phyloP scores from a whole-genome alignment of 495 filamentous ascomycete genomes.

The Elasticomyces elasticus region DNA sequence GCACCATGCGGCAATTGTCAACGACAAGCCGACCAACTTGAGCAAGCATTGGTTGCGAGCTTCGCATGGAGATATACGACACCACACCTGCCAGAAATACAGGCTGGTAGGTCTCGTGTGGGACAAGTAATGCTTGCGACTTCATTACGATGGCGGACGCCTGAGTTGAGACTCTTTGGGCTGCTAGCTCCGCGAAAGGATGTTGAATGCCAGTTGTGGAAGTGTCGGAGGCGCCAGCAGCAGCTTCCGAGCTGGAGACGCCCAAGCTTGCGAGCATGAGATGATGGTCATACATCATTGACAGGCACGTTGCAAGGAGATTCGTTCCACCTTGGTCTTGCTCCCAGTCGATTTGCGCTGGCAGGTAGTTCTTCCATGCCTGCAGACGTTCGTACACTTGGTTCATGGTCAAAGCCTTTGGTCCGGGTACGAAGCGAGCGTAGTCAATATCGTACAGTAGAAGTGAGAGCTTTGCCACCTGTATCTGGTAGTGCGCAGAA shows the following conservation, averaged over 20 bases:
- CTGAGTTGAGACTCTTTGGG: not conserved
- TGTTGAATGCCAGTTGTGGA: not conserved
- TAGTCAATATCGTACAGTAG: slow-evolving; percentile 9
- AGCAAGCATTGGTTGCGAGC: not conserved
- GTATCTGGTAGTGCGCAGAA: slow-evolving; percentile 5
- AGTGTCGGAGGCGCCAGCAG: not conserved
- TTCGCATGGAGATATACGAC: not conserved
- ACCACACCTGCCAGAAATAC: not conserved
- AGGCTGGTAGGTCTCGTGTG: not conserved
- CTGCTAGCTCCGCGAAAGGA: slow-evolving; percentile 10
- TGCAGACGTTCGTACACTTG: slow-evolving; percentile 1
- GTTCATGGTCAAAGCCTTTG: not conserved
- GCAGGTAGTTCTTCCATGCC: slow-evolving; percentile 5
- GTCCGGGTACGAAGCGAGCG: slow-evolving; percentile 1
- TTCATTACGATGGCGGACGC: not conserved
- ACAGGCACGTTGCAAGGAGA: slow-evolving; percentile 3
- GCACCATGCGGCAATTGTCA: not conserved
- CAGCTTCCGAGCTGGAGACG: not conserved
- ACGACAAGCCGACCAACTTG: not conserved
- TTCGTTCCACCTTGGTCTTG: not conserved
- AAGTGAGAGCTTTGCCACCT: slow-evolving; percentile 5
- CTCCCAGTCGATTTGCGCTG: not conserved
- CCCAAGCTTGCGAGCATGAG: slow-evolving; percentile 4
- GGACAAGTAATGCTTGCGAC: not conserved
- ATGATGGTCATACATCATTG: slow-evolving; percentile 7